A percentile compares a stretch with the other conserved stretches of the same genome.
These are phyloP conservation scores for Pontederia crassipes DNA, from an alignment of 176 grass and related monocot genomes.

Conservation along the genomic window DNA sequence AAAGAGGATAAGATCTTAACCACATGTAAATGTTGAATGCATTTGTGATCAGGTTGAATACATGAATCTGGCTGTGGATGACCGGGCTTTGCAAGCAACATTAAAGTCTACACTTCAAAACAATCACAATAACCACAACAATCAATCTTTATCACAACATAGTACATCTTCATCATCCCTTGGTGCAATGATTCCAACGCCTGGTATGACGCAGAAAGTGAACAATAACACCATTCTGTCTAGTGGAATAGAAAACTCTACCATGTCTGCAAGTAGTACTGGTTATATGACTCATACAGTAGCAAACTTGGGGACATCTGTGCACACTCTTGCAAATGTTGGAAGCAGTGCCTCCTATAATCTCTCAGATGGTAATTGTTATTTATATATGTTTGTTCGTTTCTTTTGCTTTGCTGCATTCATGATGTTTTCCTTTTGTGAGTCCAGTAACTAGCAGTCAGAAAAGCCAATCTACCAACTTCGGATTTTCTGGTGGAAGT, in stretches of 20 bases:
- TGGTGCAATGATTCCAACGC: conserved; percentile 88
- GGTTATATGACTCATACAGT: conserved; percentile 47
- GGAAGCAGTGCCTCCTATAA: conserved; percentile 8
- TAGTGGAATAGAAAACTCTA: conserved; percentile 47
- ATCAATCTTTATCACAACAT: conserved; percentile 19
- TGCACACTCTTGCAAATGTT: conserved; percentile 21
- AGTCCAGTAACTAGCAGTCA: conserved; percentile 64
- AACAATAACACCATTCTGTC: conserved; percentile 43
- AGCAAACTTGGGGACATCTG: conserved; percentile 31
- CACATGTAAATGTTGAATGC: neutral
- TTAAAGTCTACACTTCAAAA: conserved; percentile 37
- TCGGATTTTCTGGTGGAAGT: conserved; percentile 46
- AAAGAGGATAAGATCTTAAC: conserved; percentile 18
- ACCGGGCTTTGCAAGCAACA: conserved; percentile 40
- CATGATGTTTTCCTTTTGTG: conserved; percentile 25
- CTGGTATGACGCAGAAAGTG: conserved; percentile 58
- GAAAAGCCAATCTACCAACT: conserved; percentile 44
- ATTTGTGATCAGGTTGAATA: conserved; percentile 66
- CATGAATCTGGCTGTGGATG: conserved; percentile 48
- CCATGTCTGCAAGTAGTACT: conserved; percentile 30
- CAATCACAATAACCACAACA: conserved; percentile 9
- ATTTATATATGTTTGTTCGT: neutral
- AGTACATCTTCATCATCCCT: conserved; percentile 51
- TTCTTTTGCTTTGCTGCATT: conserved; percentile 12
- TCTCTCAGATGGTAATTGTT: conserved; percentile 17